A percentile compares a stretch with the other conserved stretches of the same genome.
Evolutionary conservation across 352 stramenopile species (phyloP).

Genomic region (Phytophthora boehmeriae): DNA sequence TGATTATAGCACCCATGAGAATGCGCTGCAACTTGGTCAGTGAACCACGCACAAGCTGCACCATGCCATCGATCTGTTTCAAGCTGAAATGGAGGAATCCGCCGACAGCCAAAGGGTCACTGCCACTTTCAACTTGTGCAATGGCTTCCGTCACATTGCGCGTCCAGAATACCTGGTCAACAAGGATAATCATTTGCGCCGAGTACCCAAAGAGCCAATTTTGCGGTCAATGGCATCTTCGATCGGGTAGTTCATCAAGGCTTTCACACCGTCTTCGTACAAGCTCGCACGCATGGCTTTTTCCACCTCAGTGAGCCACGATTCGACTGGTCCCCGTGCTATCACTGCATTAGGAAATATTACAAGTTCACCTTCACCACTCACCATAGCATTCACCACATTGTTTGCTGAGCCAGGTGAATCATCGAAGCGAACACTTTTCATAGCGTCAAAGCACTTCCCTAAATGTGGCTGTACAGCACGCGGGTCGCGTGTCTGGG

Average conservation of each 20-base stretch:
- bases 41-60: conserved; percentile 86
- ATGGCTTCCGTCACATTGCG: conserved; percentile 87
- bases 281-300: conserved; percentile 87
- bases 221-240: conserved; percentile 90
- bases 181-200: conserved; percentile 88
- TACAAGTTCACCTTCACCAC: conserved; percentile 88
- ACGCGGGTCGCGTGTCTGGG: conserved; percentile 88
- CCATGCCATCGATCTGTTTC: conserved; percentile 93
- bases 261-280: conserved; percentile 86
- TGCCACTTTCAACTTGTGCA: conserved; percentile 68
- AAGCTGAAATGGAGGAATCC: conserved; percentile 90
- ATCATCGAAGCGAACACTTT: conserved; percentile 89
- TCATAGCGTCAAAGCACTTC: conserved; percentile 94
- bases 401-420: conserved; percentile 39
- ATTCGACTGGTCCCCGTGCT: conserved; percentile 87
- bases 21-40: conserved; percentile 90
- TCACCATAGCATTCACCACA: conserved; percentile 84
- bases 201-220: conserved; percentile 91
- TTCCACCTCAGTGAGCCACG: conserved; percentile 89
- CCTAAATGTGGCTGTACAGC: conserved; percentile 91
- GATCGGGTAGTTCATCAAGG: conserved; percentile 86
- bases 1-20: conserved; percentile 91
- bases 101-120: conserved; percentile 70
- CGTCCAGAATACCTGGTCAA: conserved; percentile 94
- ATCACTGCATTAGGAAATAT: conserved; percentile 73